These are phyloP conservation scores for Davidsoniella australis DNA, from an alignment of 2,329 filamentous ascomycete genomes.

Conservation along the genomic window DNA sequence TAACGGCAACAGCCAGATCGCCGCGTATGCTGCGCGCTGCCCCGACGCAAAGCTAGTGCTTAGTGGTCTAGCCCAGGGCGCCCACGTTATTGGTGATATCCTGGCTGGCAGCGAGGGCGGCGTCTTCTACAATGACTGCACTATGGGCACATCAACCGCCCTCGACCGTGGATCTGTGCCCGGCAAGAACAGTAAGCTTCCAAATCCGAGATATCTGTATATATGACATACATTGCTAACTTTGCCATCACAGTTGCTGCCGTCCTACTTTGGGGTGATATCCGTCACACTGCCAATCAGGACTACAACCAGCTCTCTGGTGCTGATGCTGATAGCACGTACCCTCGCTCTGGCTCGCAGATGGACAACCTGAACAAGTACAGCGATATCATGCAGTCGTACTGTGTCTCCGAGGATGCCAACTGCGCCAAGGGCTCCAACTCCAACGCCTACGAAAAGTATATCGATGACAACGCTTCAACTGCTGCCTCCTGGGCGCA, in stretches of 20 bases:
- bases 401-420: conserved; percentile 23
- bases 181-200: conserved; percentile 20
- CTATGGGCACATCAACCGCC: neutral
- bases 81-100: conserved; percentile 22
- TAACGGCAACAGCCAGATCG: conserved; percentile 23
- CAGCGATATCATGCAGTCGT: conserved; percentile 18
- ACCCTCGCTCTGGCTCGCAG: conserved; percentile 19
- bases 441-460: conserved; percentile 12
- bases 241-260: conserved; percentile 17
- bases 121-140: neutral
- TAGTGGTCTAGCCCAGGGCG: conserved; percentile 24
- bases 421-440: conserved; percentile 22
- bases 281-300: conserved; percentile 21
- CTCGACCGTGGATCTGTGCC: conserved; percentile 17
- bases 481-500: neutral
- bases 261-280: conserved; percentile 21
- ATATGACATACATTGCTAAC: neutral
- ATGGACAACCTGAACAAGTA: conserved; percentile 18
- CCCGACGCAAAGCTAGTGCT: conserved; percentile 25
- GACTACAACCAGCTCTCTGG: conserved; percentile 20
- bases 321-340: conserved; percentile 16
- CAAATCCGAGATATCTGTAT: neutral
- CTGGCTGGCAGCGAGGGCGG: conserved; percentile 16
- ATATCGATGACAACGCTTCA: conserved; percentile 12
- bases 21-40: conserved; percentile 23